Evolutionary conservation across 495 filamentous ascomycete species (phyloP), one percentile per base, ranked within the genome.

Genomic region (Cetradonia linearis): DNA sequence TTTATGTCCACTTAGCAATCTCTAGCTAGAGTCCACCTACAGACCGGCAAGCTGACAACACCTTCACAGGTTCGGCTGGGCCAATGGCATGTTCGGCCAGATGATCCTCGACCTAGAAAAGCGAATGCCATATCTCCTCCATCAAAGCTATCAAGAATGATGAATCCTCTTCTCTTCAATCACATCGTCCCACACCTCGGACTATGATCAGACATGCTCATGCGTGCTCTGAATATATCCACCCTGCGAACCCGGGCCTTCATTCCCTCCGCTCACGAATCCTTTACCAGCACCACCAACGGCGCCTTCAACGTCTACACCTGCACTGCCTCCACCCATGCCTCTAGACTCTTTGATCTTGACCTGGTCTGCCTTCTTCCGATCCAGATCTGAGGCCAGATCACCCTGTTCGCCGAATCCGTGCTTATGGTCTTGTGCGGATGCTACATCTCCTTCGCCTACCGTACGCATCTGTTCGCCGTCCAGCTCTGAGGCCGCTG

Each of bases 51-150:
- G 34, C 30, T 65, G 44, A 65, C 54, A 52, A 25, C 31, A 56
- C n/a, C 10, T 28, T 31, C 42, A 18, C 58, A 81, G 80, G 80
- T 86, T 86, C 62, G 82, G 81, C 1, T 86, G 83, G 84, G 83
- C 81, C 10, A 86, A 87, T 65, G 83, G 83, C 18, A 70, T 87
- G 55, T 86, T 86, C 68, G 84, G 83, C 16, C 78, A 85, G 67
- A 78, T 81, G 74, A 77, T 87, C 40, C 67, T 86, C 55, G 79
- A 85, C 65, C 63, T 87, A 48, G 66, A 74, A 33, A 56, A 64
- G 11, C 73, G 76, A 54, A 80, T 76, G 67, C 79, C 77, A 48
- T 59, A 74, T 57, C 44, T 83, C 38, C 61, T 75, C 62, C 63
- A 69, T 16, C 49, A 66, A 38, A 60, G 59, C 44, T 63, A 63